Conservation (phyloP, 2,329 filamentous ascomycete genomes). For the Colletotrichum falcatum region DNA sequence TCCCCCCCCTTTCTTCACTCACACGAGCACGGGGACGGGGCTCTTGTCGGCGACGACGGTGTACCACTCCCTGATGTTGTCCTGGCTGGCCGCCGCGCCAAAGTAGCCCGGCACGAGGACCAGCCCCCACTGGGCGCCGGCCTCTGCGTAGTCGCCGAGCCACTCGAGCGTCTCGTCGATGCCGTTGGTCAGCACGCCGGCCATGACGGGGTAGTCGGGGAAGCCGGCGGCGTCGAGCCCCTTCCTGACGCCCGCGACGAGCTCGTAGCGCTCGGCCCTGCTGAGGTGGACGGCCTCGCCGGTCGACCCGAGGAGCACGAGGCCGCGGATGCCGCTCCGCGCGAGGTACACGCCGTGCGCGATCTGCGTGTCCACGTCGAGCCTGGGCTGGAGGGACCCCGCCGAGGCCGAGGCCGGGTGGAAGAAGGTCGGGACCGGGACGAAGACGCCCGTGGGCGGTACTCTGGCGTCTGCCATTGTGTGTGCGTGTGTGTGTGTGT, state of each 20-base stretch:
- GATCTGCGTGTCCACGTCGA: conserved; percentile 69
- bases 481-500: neutral
- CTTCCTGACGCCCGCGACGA: conserved; percentile 66
- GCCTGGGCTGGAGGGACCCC: conserved; percentile 58
- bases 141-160: conserved; percentile 65
- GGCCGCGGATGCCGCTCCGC: conserved; percentile 67
- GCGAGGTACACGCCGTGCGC: conserved; percentile 71
- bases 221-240: conserved; percentile 67
- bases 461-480: conserved; percentile 34
- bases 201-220: conserved; percentile 66
- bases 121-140: conserved; percentile 71
- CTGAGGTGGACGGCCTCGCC: conserved; percentile 73
- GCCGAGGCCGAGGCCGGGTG: conserved; percentile 53
- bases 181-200: conserved; percentile 67
- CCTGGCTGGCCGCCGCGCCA: conserved; percentile 67
- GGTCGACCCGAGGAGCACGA: conserved; percentile 72
- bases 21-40: conserved; percentile 71
- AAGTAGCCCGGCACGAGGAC: conserved; percentile 76
- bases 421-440: conserved; percentile 74
- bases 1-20: conserved; percentile 43
- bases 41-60: conserved; percentile 69
- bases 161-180: conserved; percentile 66
- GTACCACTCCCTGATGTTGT: conserved; percentile 71
- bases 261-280: conserved; percentile 64
- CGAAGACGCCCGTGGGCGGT: conserved; percentile 64